Evolutionary conservation across 1,284 basidiomycete species (phyloP).

Genomic region (Sphagnurus paluster): DNA sequence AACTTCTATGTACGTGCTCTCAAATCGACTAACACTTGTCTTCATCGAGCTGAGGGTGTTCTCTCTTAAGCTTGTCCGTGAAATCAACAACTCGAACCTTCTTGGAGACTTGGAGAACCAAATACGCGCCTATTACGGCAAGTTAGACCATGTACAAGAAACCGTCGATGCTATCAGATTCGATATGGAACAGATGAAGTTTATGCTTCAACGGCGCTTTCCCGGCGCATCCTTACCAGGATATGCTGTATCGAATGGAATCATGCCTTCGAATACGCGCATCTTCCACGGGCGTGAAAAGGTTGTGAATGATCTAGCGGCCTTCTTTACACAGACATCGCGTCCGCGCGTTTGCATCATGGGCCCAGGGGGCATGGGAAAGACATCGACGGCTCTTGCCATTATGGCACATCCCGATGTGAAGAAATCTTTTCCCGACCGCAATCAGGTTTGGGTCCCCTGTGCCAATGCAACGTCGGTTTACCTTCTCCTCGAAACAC

Average conservation of each 20-base stretch:
- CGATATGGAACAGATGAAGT: too few species aligned
- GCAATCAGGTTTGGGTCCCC: constrained; percentile 27
- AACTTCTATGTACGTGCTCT: background rate
- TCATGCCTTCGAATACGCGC: constrained; percentile 1
- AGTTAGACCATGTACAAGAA: background rate
- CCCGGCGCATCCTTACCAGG: background rate
- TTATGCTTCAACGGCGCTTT: background rate
- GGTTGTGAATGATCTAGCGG: background rate
- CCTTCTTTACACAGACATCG: background rate
- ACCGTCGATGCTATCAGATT: background rate
- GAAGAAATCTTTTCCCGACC: constrained; percentile 16
- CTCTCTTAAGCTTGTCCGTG: background rate
- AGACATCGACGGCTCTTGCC: constrained; percentile 32
- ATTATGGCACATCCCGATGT: constrained; percentile 25
- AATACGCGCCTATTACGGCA: background rate
- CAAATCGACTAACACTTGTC: too few species aligned
- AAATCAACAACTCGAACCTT: background rate
- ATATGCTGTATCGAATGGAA: background rate
- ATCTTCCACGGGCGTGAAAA: constrained; percentile 8
- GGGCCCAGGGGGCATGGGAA: constrained; percentile 38
- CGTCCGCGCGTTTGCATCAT: constrained; percentile 24
- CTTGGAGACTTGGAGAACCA: background rate
- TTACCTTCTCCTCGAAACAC: constrained; percentile 21
- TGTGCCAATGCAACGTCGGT: constrained; percentile 27
- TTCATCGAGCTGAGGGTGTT: too few species aligned